Percentiles rank a stretch among this genome's conserved stretches.
Evolutionary conservation across 2,329 filamentous ascomycete species (phyloP).

Genomic region (Tolypocladium guangdongense): DNA sequence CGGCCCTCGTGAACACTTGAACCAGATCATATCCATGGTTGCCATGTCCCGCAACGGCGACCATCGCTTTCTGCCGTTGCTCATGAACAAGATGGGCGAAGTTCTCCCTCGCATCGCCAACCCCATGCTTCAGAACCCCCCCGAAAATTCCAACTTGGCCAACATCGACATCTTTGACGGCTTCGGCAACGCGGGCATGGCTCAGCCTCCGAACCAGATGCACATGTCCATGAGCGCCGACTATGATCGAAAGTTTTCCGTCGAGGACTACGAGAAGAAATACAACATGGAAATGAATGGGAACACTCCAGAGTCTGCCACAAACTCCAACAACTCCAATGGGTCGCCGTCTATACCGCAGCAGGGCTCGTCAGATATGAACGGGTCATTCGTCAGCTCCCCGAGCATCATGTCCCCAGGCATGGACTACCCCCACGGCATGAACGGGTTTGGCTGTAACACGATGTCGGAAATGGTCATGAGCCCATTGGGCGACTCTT

Average conservation of each 20-base stretch:
- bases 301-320: slow-evolving; percentile 21
- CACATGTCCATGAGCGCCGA: slow-evolving; percentile 35
- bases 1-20: slow-evolving; percentile 64
- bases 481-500: slow-evolving; percentile 29
- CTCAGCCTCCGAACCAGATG: slow-evolving; percentile 33
- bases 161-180: slow-evolving; percentile 55
- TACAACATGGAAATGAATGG: slow-evolving; percentile 23
- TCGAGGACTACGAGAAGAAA: slow-evolving; percentile 31
- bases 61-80: slow-evolving; percentile 64
- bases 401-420: slow-evolving; percentile 42
- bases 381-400: slow-evolving; percentile 40
- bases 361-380: slow-evolving; percentile 23
- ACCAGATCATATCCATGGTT: slow-evolving; percentile 56
- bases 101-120: slow-evolving; percentile 52
- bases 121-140: slow-evolving; percentile 48
- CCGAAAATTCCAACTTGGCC: slow-evolving; percentile 41
- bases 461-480: slow-evolving; percentile 44
- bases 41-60: slow-evolving; percentile 64
- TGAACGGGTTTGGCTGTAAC: slow-evolving; percentile 31
- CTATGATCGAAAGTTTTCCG: slow-evolving; percentile 33
- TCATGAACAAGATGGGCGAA: slow-evolving; percentile 66
- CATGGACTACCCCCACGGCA: slow-evolving; percentile 35
- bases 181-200: slow-evolving; percentile 53
- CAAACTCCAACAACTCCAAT: slow-evolving; percentile 19
- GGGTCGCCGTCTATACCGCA: slow-evolving; percentile 17